Conservation (phyloP, 331 rosid species). For the Stylosanthes scabra region DNA sequence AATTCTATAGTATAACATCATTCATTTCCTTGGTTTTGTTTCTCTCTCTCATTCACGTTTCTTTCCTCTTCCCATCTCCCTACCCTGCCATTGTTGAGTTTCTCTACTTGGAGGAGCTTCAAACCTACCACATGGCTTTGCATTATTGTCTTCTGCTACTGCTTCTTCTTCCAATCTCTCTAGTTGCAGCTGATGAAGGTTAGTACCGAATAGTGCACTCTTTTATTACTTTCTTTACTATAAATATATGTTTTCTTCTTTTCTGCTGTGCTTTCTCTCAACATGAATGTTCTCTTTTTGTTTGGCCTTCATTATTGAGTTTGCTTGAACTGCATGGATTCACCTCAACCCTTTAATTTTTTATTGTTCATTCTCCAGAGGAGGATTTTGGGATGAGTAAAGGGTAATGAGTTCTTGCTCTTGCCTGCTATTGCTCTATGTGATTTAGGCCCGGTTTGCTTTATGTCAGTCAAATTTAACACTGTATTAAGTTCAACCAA, state of each 20-base stretch:
- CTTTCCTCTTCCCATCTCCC: slow-evolving; percentile 33
- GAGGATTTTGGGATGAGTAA: neutral
- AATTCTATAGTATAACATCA: too few species aligned
- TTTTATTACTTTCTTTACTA: neutral
- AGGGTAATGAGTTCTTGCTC: neutral
- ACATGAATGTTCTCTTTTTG: slow-evolving; percentile 8
- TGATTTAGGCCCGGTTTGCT: neutral
- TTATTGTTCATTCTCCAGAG: slow-evolving; percentile 1
- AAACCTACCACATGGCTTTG: slow-evolving; percentile 47
- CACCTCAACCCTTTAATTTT: neutral
- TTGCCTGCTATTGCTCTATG: neutral
- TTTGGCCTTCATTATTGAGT: slow-evolving; percentile 13
- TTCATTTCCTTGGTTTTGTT: neutral
- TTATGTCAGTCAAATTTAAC: neutral
- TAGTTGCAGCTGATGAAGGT: slow-evolving; percentile 70
- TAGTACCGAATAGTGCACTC: neutral
- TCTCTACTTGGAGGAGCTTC: neutral
- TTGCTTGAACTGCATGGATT: slow-evolving; percentile 23
- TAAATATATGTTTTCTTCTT: neutral
- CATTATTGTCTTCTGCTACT: slow-evolving; percentile 56
- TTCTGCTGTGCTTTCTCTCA: neutral
- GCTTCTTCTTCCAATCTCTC: slow-evolving; percentile 49
- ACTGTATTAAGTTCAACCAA: neutral
- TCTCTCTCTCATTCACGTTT: slow-evolving; percentile 18
- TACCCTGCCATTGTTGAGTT: slow-evolving; percentile 34